Base-by-base conservation (phyloP, 176 grass and related monocot species). In the Pharus latifolius region DNA sequence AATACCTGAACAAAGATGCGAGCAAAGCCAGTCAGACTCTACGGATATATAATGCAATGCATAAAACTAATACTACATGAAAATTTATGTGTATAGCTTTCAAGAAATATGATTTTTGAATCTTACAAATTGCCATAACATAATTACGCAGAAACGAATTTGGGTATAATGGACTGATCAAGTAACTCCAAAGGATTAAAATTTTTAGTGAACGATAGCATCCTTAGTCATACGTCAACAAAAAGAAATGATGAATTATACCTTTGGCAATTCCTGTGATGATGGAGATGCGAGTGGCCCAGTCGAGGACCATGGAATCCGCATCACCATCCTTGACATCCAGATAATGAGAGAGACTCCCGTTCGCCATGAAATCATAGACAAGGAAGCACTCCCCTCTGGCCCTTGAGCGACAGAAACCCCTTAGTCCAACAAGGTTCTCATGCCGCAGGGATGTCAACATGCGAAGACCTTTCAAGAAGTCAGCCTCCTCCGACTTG, bases 181-280 rank as follows among this genome's bases (percentile, higher is more conserved):
- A 1, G 1, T 68, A 54, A 9, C n/a, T 19, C 49, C 5, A 34
- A 67, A 67, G 57, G 5, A 13, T 44, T 12, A 54, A 1, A 42
- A 3, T 55, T 11, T 18, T 32, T 26, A 45, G 42, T 38, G n/a
- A n/a, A n/a, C n/a, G n/a, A n/a, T n/a, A n/a, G n/a, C n/a, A n/a
- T n/a, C n/a, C n/a, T n/a, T n/a, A n/a, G n/a, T 57, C 4, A 47
- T 35, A 9, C 19, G 23, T 41, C 34, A 53, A 23, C 56, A 22
- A 1, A 37, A 5, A 59, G 7, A 58, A 29, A 51, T 16, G 20
- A 15, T 28, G 10, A 14, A 55, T 33, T 27, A 24, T 82, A 91
- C 89, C 89, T 76, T 79, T 82, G 67, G 85, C 85, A 25, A 92
- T 76, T 72, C 89, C 89, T 69, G 75, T 92, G 73, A 92, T 84